A percentile compares a stretch with the other conserved stretches of the same genome.
Evolutionary conservation across 768 basidiomycete genomes (phyloP).

Genomic region (Boletus subparvulus): DNA sequence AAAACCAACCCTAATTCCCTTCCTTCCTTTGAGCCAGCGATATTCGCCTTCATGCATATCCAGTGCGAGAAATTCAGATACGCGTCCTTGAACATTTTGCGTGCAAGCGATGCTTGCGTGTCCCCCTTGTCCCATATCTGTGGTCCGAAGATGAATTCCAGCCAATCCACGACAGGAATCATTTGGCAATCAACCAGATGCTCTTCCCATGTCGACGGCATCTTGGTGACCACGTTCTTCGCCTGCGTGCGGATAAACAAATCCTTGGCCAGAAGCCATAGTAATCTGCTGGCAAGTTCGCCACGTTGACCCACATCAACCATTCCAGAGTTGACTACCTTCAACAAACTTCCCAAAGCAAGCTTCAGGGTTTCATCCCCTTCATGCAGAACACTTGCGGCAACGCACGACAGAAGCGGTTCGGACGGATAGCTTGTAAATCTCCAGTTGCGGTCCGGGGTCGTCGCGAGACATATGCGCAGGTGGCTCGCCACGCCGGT

Average conservation of each 20-base stretch:
- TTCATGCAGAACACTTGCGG: background rate
- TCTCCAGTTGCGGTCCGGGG: conserved; percentile 8
- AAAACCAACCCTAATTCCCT: background rate
- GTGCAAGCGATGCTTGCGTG: background rate
- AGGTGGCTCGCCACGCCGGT: conserved; percentile 12
- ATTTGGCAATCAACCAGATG: conserved; percentile 12
- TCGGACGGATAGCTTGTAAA: conserved; percentile 19
- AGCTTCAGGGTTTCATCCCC: background rate
- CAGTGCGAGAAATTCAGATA: conserved; percentile 18
- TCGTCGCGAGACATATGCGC: conserved; percentile 6
- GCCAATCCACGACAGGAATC: conserved; percentile 10
- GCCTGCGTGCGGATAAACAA: background rate
- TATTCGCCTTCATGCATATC: conserved; percentile 9
- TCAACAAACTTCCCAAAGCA: background rate
- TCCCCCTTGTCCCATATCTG: background rate
- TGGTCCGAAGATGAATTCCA: conserved; percentile 12
- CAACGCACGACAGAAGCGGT: conserved; percentile 14
- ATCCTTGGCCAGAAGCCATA: conserved; percentile 9
- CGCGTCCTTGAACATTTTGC: conserved; percentile 3
- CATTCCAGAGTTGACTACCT: conserved; percentile 5
- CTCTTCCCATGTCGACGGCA: background rate
- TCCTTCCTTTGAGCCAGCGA: background rate
- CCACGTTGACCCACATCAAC: conserved; percentile 4
- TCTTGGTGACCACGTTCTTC: background rate
- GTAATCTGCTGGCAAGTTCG: conserved; percentile 1